Base-by-base conservation (phyloP, 257 asterid genomes). In the Jasminum sambac region DNA sequence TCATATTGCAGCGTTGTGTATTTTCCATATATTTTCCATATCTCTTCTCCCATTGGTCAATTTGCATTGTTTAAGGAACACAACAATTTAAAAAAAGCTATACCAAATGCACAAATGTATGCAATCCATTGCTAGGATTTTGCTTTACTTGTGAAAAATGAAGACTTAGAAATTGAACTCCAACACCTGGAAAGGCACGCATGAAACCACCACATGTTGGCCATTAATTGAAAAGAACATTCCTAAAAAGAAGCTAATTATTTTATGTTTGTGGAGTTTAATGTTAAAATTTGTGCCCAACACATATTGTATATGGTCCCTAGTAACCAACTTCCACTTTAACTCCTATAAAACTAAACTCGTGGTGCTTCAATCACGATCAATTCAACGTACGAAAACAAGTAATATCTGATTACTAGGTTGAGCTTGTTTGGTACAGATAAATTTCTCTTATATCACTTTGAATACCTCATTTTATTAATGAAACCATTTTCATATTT, bases 1-100 rank as follows among this genome's bases (percentile, higher is more conserved):
- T 55, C 34, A 55, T 19, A 55, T 23, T 24, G 13, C 36, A 55
- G 62, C 10, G 11, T 21, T 11, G 62, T 52, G 61, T 30, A 30
- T 30, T n/a, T n/a, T n/a, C n/a, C n/a, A n/a, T n/a, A n/a, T 17
- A 5, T 52, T 52, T n/a, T 52, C 26, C 2, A 21, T 52, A 19
- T 52, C 61, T 52, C 14, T 21, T 52, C 61, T 52, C 10, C 12
- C 61, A 52, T 52, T 52, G 61, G 61, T 52, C 61, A 10, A 52
- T 52, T 52, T 52, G 34, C 61, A 52, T 52, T 52, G 34, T 52
- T 52, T 8, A 52, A 52, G 61, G 61, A 52, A 19, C 55, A 17
- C 58, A 6, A n/a, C 17, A n/a, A n/a, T 6, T 1, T 19, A 17
- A 50, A 48, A 48, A 50, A 3, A 0, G 6, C 0, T n/a, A 26